Evolutionary conservation across 768 basidiomycete species (phyloP).

Genomic region (Pisolithus microcarpus): DNA sequence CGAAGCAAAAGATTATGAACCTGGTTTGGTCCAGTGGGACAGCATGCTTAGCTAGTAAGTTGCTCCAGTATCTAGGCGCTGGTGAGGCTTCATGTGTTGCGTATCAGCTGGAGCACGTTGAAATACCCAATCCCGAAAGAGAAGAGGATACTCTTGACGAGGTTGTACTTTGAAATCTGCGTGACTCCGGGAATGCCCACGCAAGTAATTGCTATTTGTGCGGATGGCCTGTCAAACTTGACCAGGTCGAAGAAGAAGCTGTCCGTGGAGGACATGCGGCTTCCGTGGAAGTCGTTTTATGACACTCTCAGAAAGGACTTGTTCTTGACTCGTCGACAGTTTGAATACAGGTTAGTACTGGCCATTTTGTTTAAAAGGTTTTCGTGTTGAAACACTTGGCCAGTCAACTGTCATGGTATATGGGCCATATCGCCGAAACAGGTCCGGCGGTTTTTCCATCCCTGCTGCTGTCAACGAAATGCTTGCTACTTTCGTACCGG

Average conservation of each 20-base stretch:
- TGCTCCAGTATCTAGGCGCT: background rate
- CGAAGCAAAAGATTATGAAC: slow-evolving; percentile 76
- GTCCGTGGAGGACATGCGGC: slow-evolving; percentile 60
- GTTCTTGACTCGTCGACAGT: slow-evolving; percentile 57
- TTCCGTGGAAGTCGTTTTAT: slow-evolving; percentile 78
- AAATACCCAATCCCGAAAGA: slow-evolving; percentile 84
- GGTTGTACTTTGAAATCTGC: slow-evolving; percentile 72
- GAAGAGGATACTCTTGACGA: slow-evolving; percentile 64
- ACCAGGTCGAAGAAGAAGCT: slow-evolving; percentile 68
- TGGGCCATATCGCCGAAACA: slow-evolving; percentile 62
- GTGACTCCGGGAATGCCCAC: slow-evolving; percentile 71
- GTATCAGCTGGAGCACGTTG: slow-evolving; percentile 65
- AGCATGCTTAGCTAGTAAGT: slow-evolving; percentile 67
- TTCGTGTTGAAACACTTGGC: slow-evolving; percentile 32
- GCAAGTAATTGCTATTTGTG: slow-evolving; percentile 58
- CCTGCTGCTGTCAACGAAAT: slow-evolving; percentile 59
- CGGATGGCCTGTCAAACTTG: slow-evolving; percentile 53
- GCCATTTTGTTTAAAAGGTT: background rate
- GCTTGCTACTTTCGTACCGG: slow-evolving; percentile 64
- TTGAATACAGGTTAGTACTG: slow-evolving; percentile 35
- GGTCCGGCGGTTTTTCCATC: slow-evolving; percentile 66
- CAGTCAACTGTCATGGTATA: slow-evolving; percentile 61
- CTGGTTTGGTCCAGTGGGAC: slow-evolving; percentile 76
- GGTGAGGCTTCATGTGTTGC: slow-evolving; percentile 11
- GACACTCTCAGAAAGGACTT: slow-evolving; percentile 63